These are phyloP conservation scores for Nemania bipapillata DNA, from an alignment of 2,329 filamentous ascomycete species.

Conservation along the genomic window DNA sequence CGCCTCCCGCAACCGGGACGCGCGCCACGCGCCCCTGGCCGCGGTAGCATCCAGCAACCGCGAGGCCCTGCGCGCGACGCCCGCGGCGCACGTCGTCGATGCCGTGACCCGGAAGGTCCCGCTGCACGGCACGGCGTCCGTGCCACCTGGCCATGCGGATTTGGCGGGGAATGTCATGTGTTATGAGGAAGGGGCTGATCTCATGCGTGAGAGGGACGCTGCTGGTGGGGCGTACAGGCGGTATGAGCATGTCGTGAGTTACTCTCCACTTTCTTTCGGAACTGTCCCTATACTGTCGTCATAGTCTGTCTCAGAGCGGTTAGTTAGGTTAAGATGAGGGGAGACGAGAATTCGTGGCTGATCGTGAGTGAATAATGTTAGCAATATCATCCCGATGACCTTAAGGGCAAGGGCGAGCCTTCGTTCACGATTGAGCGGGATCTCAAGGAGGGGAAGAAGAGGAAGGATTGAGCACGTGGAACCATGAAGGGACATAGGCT, in stretches of 20 bases:
- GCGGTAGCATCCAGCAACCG: constrained; percentile 78
- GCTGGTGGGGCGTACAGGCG: constrained; percentile 80
- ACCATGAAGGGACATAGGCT: neutral
- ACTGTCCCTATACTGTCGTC: too few species aligned
- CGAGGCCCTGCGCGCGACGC: constrained; percentile 83
- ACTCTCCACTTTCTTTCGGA: too few species aligned
- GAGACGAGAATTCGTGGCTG: too few species aligned
- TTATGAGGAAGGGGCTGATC: constrained; percentile 86
- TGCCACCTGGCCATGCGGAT: constrained; percentile 79
- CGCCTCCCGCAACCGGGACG: constrained; percentile 75
- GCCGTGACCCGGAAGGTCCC: constrained; percentile 78
- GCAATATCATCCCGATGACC: constrained; percentile 78
- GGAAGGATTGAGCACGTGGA: constrained; percentile 24
- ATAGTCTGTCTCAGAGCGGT: too few species aligned
- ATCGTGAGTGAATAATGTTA: too few species aligned
- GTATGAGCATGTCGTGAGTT: constrained; percentile 76
- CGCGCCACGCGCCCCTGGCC: constrained; percentile 74
- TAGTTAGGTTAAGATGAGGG: too few species aligned
- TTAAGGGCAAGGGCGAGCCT: constrained; percentile 85
- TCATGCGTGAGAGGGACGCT: constrained; percentile 78
- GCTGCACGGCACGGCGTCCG: constrained; percentile 78
- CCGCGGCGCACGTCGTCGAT: constrained; percentile 79
- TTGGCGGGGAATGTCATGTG: constrained; percentile 74
- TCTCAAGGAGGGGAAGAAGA: constrained; percentile 69
- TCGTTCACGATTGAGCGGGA: constrained; percentile 76